Base-by-base conservation (phyloP, 1,284 basidiomycete genomes). In the Cutaneotrichosporon sp. region DNA sequence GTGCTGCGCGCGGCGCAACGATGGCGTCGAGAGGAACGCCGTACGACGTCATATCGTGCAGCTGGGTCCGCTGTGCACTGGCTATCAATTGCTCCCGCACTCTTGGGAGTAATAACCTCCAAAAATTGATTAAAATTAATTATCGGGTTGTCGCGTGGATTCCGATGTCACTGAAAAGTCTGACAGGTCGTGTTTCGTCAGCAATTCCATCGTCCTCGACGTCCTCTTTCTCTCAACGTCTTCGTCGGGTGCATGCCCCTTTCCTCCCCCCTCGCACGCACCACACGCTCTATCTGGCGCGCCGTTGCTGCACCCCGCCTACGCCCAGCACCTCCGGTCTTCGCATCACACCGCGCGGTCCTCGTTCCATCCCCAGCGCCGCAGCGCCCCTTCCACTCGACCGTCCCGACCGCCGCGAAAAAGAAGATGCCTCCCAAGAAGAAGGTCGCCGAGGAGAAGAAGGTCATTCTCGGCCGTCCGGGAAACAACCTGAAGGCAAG, bases 351-450 rank as follows among this genome's bases (percentile, higher is more conserved):
- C 14, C 30, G 43, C 30, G 43, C 43, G 43, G 26, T 45, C 26
- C n/a, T 34, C 43, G 26, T 20, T 13, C 26, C 20, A 12, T 15
- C 43, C 13, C 22, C 41, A 15, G 26, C 41, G 14, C 14, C 22
- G 26, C 22, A 33, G 23, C 46, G 37, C 47, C 37, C 47, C 26
- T 38, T 39, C 23, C 37, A 38, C 47, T 41, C 35, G 4, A 22
- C 45, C 39, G 12, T 38, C 18, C 37, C 47, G 15, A 17, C 18
- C 26, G 12, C 22, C 41, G 23, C 34, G 14, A 39, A 49, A 55
- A 64, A 61, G 41, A 88, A 91, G 87, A 85, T 89, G 13, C 90
- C 90, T 9, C 90, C 89, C 78, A 90, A 90, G 72, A 79, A 79
- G 76, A 82, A 83, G 52, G 78, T 79, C 52, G 79, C 70, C 26